Conservation (phyloP, 2,329 filamentous ascomycete genomes). For the Colletotrichum destructivum region DNA sequence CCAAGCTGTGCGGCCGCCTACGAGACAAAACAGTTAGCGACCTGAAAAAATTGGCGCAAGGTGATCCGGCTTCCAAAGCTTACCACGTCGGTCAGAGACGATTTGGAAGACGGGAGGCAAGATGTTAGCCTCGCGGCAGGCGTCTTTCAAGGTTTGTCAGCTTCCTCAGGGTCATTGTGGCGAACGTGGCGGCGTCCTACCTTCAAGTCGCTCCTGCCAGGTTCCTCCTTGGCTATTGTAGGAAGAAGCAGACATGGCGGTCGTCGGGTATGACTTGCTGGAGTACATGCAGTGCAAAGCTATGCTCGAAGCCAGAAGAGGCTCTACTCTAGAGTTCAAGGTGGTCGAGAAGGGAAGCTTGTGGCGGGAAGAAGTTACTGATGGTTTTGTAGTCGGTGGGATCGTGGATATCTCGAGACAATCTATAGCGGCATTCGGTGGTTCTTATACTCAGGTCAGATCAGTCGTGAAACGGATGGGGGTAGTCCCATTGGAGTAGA, state of each 20-base stretch:
- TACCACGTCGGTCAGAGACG: slow-evolving; percentile 83
- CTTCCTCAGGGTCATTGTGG: not conserved
- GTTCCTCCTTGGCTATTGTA: slow-evolving; percentile 43
- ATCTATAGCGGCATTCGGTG: slow-evolving; percentile 22
- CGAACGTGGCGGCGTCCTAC: slow-evolving; percentile 55
- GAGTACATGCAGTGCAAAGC: slow-evolving; percentile 37
- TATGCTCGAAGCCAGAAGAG: slow-evolving; percentile 24
- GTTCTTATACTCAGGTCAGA: slow-evolving; percentile 41
- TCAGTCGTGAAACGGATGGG: slow-evolving; percentile 36
- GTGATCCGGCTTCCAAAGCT: slow-evolving; percentile 43
- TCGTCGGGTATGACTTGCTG: slow-evolving; percentile 37
- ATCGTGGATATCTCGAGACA: slow-evolving; percentile 19
- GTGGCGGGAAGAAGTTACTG: not conserved
- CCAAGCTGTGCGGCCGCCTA: slow-evolving; percentile 93
- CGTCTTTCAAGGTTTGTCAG: slow-evolving; percentile 58
- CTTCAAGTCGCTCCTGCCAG: slow-evolving; percentile 72
- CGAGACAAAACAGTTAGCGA: slow-evolving; percentile 20
- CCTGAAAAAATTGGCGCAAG: not conserved
- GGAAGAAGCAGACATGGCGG: slow-evolving; percentile 40
- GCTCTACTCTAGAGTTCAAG: not conserved
- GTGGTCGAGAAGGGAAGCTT: not conserved
- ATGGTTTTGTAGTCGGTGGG: slow-evolving; percentile 13
- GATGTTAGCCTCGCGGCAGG: slow-evolving; percentile 69
- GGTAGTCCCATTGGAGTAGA: slow-evolving; percentile 40
- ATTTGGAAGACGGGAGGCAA: slow-evolving; percentile 76